Percentiles rank a stretch among this genome's conserved stretches.
Conservation (phyloP, 139 green algal genomes). For the Chlamydomonas sp. region DNA sequence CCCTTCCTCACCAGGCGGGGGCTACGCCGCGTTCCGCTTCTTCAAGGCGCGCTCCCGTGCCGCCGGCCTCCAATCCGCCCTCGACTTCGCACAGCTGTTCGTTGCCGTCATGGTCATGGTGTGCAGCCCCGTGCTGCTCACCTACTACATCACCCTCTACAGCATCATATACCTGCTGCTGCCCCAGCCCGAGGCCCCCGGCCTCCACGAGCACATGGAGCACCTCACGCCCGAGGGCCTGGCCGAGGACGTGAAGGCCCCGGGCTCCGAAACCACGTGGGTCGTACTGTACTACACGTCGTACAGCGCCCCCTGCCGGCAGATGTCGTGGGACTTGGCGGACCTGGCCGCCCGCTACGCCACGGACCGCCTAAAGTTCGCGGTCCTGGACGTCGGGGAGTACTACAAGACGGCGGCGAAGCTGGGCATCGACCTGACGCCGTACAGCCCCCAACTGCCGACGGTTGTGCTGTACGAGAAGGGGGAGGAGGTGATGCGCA, state of each 20-base stretch:
- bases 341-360: constrained; percentile 42
- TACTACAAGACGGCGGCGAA: background rate
- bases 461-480: constrained; percentile 39
- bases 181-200: background rate
- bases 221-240: constrained; percentile 9
- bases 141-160: background rate
- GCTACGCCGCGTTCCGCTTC: constrained; percentile 2
- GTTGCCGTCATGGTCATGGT: constrained; percentile 28
- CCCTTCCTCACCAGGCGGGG: background rate
- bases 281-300: background rate
- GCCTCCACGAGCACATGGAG: background rate
- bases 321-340: constrained; percentile 6
- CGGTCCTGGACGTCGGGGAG: constrained; percentile 32
- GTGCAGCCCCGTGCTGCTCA: constrained; percentile 11
- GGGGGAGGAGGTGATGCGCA: constrained; percentile 45
- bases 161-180: constrained; percentile 18
- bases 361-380: constrained; percentile 36
- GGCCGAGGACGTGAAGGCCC: background rate
- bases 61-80: background rate
- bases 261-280: background rate
- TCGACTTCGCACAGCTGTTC: constrained; percentile 39
- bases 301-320: constrained; percentile 17
- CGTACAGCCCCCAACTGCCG: constrained; percentile 46
- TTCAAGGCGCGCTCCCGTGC: constrained; percentile 16
- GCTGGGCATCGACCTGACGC: constrained; percentile 21